A percentile compares a stretch with the other conserved stretches of the same genome.
These are phyloP conservation scores for Buxus sempervirens DNA, from an alignment of 164 flowering plant species.

Conservation along the genomic window DNA sequence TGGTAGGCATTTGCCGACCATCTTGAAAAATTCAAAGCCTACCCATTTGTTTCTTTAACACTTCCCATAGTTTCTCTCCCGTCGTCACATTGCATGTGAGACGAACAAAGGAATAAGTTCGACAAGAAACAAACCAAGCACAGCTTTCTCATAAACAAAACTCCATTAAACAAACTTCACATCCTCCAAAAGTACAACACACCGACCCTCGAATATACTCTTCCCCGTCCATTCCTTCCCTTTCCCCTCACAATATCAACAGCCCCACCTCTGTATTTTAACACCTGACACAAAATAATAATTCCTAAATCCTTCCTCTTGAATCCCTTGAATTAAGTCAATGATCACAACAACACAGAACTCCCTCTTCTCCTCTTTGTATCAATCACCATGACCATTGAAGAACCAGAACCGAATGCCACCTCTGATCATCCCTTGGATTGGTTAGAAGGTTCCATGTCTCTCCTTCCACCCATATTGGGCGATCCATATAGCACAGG, in stretches of 20 bases:
- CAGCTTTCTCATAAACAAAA: constrained; percentile 1
- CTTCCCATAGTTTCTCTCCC: no score
- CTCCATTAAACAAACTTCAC: constrained; percentile 29
- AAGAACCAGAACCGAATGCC: constrained; percentile 27
- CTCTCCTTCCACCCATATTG: constrained; percentile 40
- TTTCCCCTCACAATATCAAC: constrained; percentile 11
- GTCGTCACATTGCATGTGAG: no score
- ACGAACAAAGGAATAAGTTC: no score
- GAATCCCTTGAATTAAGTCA: constrained; percentile 13
- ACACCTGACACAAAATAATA: not conserved
- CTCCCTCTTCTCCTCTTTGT: constrained; percentile 4
- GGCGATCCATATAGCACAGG: constrained; percentile 39
- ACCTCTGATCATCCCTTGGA: constrained; percentile 39
- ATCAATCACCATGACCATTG: constrained; percentile 29
- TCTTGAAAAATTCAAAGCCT: no score
- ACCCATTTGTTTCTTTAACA: no score
- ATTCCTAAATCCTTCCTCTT: not conserved
- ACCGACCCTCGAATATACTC: constrained; percentile 39
- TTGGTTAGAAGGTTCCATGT: constrained; percentile 45
- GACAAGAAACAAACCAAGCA: no score
- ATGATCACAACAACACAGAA: constrained; percentile 13
- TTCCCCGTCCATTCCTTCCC: constrained; percentile 27
- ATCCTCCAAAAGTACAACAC: constrained; percentile 42
- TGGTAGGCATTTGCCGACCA: no score
- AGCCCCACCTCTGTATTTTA: constrained; percentile 7